These are phyloP conservation scores for Fusarium caatingaense DNA, from an alignment of 2,329 filamentous ascomycete species.

Conservation along the genomic window DNA sequence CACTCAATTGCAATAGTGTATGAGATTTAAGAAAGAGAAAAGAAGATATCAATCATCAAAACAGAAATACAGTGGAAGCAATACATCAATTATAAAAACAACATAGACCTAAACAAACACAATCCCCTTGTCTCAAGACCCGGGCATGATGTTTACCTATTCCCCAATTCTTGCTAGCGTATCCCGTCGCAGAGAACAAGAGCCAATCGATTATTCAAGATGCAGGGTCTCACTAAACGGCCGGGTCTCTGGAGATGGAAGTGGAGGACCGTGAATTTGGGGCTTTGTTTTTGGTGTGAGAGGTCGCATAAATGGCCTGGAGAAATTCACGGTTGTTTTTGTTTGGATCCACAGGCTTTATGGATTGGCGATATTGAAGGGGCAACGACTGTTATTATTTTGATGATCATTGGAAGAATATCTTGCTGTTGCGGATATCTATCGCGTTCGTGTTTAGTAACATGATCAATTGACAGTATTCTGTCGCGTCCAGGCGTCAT, in stretches of 20 bases:
- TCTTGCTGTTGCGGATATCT: neutral
- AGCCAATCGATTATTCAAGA: slow-evolving; percentile 44
- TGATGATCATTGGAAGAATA: neutral
- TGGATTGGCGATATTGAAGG: slow-evolving; percentile 34
- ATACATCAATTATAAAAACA: neutral
- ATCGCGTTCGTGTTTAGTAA: neutral
- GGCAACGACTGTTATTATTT: slow-evolving; percentile 26
- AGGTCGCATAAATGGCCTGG: slow-evolving; percentile 13
- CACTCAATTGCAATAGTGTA: neutral
- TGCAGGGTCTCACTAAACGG: slow-evolving; percentile 42
- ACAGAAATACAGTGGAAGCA: neutral
- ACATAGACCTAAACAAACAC: neutral
- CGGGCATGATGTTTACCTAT: slow-evolving; percentile 59
- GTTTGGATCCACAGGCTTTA: slow-evolving; percentile 24
- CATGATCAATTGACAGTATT: neutral
- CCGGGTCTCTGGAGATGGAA: slow-evolving; percentile 10
- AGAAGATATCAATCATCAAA: neutral
- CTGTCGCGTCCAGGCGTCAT: neutral
- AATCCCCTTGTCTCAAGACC: slow-evolving; percentile 23
- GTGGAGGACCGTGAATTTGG: slow-evolving; percentile 41
- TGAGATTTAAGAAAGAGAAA: neutral
- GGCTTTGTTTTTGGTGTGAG: slow-evolving; percentile 27
- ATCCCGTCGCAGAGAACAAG: slow-evolving; percentile 36
- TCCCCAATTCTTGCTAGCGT: slow-evolving; percentile 55
- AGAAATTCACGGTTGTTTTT: slow-evolving; percentile 38